Percentiles rank a stretch among this genome's conserved stretches.
Conservation (phyloP, 441 rosid genomes). For the Brassica balearica region DNA sequence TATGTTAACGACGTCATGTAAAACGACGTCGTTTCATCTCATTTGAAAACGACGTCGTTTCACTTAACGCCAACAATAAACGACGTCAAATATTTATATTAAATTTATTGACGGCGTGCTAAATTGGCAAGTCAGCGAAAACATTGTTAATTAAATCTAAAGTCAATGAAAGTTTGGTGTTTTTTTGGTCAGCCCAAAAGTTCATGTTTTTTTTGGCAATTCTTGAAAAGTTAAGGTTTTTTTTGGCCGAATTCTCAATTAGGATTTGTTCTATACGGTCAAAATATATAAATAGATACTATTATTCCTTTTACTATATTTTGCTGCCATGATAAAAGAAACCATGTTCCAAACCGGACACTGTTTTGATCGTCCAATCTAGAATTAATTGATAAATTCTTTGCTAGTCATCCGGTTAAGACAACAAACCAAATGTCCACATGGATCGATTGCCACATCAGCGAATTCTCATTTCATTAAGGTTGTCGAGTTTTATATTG, state of each 20-base stretch:
- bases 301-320: background rate
- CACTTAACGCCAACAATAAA: too few species aligned
- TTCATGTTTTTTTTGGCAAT: too few species aligned
- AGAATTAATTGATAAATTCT: background rate
- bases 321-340: background rate
- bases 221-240: too few species aligned
- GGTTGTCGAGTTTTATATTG: background rate
- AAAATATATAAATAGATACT: background rate
- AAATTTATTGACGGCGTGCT: too few species aligned
- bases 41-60: too few species aligned
- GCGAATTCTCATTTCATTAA: background rate
- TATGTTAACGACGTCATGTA: background rate
- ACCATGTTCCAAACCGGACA: background rate
- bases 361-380: background rate
- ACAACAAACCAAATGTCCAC: slow-evolving; percentile 15
- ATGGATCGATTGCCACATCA: background rate
- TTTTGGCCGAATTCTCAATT: too few species aligned
- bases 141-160: too few species aligned
- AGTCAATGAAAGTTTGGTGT: too few species aligned
- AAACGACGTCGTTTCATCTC: too few species aligned
- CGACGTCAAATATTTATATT: too few species aligned
- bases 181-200: too few species aligned
- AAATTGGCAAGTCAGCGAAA: too few species aligned
- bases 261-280: background rate
- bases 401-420: background rate